Base-by-base conservation (phyloP, 1,139 yeast species). In the Yamadazyma blattariae region DNA sequence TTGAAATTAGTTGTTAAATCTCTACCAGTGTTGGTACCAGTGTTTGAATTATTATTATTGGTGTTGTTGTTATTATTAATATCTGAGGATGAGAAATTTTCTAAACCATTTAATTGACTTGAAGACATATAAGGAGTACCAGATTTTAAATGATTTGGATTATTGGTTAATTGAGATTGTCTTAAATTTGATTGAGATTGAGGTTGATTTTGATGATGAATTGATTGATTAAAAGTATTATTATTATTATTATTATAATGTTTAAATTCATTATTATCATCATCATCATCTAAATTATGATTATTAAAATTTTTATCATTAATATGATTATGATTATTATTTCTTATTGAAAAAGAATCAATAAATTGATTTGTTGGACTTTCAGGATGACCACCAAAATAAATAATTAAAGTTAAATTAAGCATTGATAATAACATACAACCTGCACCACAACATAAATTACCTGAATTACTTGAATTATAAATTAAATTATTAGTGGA, bases 401-500 rank as follows among this genome's bases (percentile, higher is more conserved):
- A 90, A 40, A 89, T 67, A 36, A 90, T 71, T 96, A 97, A 92
- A 34, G 77, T 67, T 37, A 85, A 54, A 56, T 90, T 87, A 43
- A 88, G 71, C 58, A 90, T 87, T 17, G 94, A 80, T 35, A 88
- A 66, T 38, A 92, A 66, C 43, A 92, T 85, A 49, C 86, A 83
- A 4, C 98, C 98, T 1, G 97, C 96, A 2, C 95, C 88, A 14
- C 95, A 90, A 25, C 96, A 94, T 36, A 86, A 85, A 46, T 59
- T 59, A 27, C 77, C 78, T n/a, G 83, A 64, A 10, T 85, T 73
- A 14, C 71, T 67, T 15, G 77, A 65, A 30, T 71, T 61, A 66
- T 92, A 92, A 29, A 92, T 85, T 51, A 90, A 71, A 48, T 74
- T 77, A 51, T 88, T 90, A 24, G 90, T 79, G 36, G 90, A 77